These are phyloP conservation scores for Catunica adiposa DNA, from an alignment of 2,329 filamentous ascomycete genomes.

Conservation along the genomic window DNA sequence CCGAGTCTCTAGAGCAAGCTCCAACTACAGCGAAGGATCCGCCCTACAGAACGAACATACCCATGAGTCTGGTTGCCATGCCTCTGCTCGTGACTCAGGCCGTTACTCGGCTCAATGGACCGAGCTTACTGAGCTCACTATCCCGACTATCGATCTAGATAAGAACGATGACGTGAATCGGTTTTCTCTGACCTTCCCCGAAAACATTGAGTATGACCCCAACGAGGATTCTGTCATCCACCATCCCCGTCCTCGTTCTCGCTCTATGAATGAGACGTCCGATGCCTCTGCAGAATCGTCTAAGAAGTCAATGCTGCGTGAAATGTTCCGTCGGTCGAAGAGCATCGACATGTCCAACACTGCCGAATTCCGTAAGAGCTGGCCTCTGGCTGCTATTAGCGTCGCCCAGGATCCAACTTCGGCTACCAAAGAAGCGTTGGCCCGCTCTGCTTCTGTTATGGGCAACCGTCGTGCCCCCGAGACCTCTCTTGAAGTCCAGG, in stretches of 20 bases:
- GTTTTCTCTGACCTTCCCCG: slow-evolving; percentile 11
- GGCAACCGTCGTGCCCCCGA: slow-evolving; percentile 5
- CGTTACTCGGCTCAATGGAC: slow-evolving; percentile 13
- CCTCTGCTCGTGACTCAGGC: slow-evolving; percentile 10
- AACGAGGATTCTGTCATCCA: neutral
- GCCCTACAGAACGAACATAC: slow-evolving; percentile 7
- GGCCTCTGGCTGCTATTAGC: slow-evolving; percentile 6
- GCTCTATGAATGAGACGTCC: neutral
- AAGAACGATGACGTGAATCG: slow-evolving; percentile 11
- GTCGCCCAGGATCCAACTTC: neutral
- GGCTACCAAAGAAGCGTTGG: slow-evolving; percentile 5
- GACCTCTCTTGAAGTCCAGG: slow-evolving; percentile 12
- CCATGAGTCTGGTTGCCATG: slow-evolving; percentile 6
- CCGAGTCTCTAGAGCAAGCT: slow-evolving; percentile 12
- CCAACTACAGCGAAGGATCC: slow-evolving; percentile 10
- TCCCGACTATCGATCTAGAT: slow-evolving; percentile 11
- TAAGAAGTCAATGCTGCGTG: slow-evolving; percentile 10
- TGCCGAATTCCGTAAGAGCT: slow-evolving; percentile 13
- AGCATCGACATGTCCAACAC: slow-evolving; percentile 2
- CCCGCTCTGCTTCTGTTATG: slow-evolving; percentile 1
- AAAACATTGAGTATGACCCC: slow-evolving; percentile 6
- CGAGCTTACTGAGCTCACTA: slow-evolving; percentile 13
- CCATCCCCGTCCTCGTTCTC: slow-evolving; percentile 5
- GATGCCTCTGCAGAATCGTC: slow-evolving; percentile 3
- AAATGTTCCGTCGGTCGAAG: slow-evolving; percentile 12